Conservation (phyloP, 495 filamentous ascomycete species). For the Xylaria acuta region DNA sequence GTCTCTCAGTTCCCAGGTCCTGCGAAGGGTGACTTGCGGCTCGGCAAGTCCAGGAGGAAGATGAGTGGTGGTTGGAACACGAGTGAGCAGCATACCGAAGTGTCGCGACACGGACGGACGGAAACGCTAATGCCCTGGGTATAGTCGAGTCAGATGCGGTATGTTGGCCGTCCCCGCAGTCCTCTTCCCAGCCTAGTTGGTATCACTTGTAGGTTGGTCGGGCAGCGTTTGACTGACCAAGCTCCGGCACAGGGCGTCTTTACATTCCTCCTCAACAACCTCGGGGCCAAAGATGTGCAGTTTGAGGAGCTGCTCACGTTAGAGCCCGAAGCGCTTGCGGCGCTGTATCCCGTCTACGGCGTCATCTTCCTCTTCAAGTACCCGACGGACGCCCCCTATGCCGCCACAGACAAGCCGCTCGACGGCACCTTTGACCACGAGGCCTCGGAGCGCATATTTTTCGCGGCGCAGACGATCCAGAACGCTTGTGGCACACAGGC, state of each 20-base stretch:
- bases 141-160: slow-evolving; percentile 95
- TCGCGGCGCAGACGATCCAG: slow-evolving; percentile 97
- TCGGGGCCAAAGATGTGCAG: slow-evolving; percentile 91
- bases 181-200: neutral
- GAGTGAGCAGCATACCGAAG: slow-evolving; percentile 47
- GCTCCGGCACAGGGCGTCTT: slow-evolving; percentile 79
- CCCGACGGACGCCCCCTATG: slow-evolving; percentile 73
- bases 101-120: slow-evolving; percentile 5
- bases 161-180: slow-evolving; percentile 38
- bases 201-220: neutral
- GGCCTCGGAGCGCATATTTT: slow-evolving; percentile 81
- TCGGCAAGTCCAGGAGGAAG: slow-evolving; percentile 36
- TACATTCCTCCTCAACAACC: slow-evolving; percentile 89
- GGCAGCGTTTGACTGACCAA: slow-evolving; percentile 22
- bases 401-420: slow-evolving; percentile 63
- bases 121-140: slow-evolving; percentile 46
- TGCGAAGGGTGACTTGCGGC: slow-evolving; percentile 30
- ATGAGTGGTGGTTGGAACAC: slow-evolving; percentile 68
- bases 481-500: slow-evolving; percentile 99
- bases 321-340: slow-evolving; percentile 78
- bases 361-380: slow-evolving; percentile 99
- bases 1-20: slow-evolving; percentile 7
- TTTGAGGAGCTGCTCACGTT: slow-evolving; percentile 96
- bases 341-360: slow-evolving; percentile 86
- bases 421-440: slow-evolving; percentile 81